These are phyloP conservation scores for Avena insularis DNA, from an alignment of 176 grass and related monocot genomes.

Conservation along the genomic window DNA sequence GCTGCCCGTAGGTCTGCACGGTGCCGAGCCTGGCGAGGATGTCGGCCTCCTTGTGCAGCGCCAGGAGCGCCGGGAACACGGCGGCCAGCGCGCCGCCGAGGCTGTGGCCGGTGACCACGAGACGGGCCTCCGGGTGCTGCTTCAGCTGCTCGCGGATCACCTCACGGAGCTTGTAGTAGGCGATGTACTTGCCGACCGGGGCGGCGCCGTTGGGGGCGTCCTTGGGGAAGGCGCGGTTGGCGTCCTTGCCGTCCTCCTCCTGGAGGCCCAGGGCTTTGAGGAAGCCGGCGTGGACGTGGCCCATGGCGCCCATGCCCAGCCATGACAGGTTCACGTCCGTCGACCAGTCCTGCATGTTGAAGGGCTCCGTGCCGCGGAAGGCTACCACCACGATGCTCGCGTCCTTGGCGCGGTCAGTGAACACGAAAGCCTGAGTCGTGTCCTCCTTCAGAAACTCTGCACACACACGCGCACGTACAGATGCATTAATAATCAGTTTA, in stretches of 20 bases:
- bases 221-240: slow-evolving; percentile 40
- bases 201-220: neutral
- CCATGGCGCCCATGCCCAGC: slow-evolving; percentile 66
- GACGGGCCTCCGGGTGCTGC: slow-evolving; percentile 50
- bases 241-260: slow-evolving; percentile 54
- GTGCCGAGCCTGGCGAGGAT: slow-evolving; percentile 37
- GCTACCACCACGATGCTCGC: slow-evolving; percentile 60
- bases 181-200: slow-evolving; percentile 21
- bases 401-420: slow-evolving; percentile 49
- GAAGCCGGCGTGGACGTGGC: slow-evolving; percentile 84
- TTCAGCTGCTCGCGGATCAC: slow-evolving; percentile 43
- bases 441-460: slow-evolving; percentile 63
- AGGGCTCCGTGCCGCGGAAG: slow-evolving; percentile 83
- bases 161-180: slow-evolving; percentile 83
- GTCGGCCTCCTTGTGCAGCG: slow-evolving; percentile 54
- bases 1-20: slow-evolving; percentile 77
- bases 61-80: slow-evolving; percentile 69
- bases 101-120: slow-evolving; percentile 83
- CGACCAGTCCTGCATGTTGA: slow-evolving; percentile 85
- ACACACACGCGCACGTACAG: neutral
- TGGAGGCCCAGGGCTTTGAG: slow-evolving; percentile 89
- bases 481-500: neutral
- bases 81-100: slow-evolving; percentile 81
- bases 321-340: slow-evolving; percentile 86
- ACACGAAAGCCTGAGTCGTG: slow-evolving; percentile 85